Evolutionary conservation across 2,329 filamentous ascomycete genomes (phyloP), one percentile per base, ranked within the genome.

Genomic region (Aspergillus uvarum): DNA sequence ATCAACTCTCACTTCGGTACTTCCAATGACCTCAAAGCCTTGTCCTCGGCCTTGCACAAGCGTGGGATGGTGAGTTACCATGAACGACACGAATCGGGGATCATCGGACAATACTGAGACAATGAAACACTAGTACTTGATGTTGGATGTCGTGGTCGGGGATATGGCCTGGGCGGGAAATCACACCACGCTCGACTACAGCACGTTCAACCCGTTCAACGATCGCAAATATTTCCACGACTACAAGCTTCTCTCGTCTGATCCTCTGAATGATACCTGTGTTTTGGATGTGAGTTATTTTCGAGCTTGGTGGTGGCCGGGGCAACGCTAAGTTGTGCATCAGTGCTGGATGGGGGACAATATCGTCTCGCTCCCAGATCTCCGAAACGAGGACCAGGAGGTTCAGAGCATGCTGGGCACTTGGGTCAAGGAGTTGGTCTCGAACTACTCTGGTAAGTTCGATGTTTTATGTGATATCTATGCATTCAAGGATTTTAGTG

Each of bases 61-160:
- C 77, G 83, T 16, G 79, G 74, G 19, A 87, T 86, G 83, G 53
- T 55, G 14, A 12, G 19, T 14, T 1, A 7, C 5, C 5, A n/a
- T 54, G n/a, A 4, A 32, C 31, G 7, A 8, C 31, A 32, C 2
- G 7, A 32, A 32, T 12, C 4, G 31, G 31, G 11, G 31, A 32
- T 16, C 22, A 22, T 22, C 12, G 16, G 32, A 35, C 14, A 16
- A 35, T 10, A 44, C 38, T n/a, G 38, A 44, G 2, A 12, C 0
- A 12, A 4, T 1, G 6, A 5, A 44, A 1, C 5, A 44, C 19
- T 19, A 55, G 53, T 84, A 83, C 65, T 71, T 87, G 47, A 87
- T 87, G 84, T 76, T 87, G 2, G 84, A 87, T 63, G 73, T 86
- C 2, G 83, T 86, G 2, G 78, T 80, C n/a, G 85, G 86, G 66